Evolutionary conservation across 305 asterid genomes (phyloP), one percentile per base, ranked within the genome.

Genomic region (Fraxinus greggii): DNA sequence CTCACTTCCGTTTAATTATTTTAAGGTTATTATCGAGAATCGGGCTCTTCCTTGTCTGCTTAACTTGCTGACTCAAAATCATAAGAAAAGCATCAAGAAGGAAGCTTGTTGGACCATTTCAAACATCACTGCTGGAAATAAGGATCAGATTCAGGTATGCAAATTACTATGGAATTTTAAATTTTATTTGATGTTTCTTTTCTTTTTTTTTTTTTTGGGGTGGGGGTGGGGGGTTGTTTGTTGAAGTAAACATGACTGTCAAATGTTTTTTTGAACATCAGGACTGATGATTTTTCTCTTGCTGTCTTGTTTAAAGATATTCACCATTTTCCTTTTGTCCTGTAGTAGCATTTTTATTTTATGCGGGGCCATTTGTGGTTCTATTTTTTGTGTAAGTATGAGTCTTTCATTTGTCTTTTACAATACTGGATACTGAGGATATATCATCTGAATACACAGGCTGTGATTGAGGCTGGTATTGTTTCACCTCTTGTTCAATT

Each of bases 31-130:
- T 74, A 89, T 89, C 78, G 87, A 86, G 32, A 78, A 89, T 54
- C 54, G 83, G 84, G 85, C 92, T 77, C 92, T 89, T 78, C 83
- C 89, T 77, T 83, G 88, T 86, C 85, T 89, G 82, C 90, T 83
- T 74, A 88, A 56, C 86, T 87, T 89, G 87, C 83, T 89, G 89
- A 87, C 88, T 2, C 88, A 86, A 84, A 89, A 86, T 81, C 79
- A 87, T 81, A 89, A 87, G 90, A 89, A 89, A 78, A 89, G 90
- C 85, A 89, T 87, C 61, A 89, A 89, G 82, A 89, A 89, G 80
- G 92, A 89, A 85, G 90, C 92, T 67, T 89, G 92, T 80, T 89
- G 92, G 90, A 89, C 92, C 54, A 88, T 89, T 83, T 89, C 92
- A 75, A 89, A 89, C 85, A 87, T 89, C 78, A 89, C 92, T 21